Conservation (phyloP, 2,329 filamentous ascomycete species). For the Aphanoascus verrucosus region DNA sequence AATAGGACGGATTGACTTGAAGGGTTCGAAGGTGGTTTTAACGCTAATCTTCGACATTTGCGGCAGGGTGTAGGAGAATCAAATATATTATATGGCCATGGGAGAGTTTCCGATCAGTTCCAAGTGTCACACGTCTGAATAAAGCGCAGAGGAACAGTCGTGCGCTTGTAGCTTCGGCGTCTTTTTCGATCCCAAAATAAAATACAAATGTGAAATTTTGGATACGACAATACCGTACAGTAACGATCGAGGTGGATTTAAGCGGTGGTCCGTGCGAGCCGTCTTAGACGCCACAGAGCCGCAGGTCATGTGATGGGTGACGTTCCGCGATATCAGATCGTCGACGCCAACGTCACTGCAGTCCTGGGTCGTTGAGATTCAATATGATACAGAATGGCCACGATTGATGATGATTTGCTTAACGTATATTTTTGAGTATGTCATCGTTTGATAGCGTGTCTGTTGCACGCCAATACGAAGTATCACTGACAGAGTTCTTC, state of each 20-base stretch:
- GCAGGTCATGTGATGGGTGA: slow-evolving; percentile 1
- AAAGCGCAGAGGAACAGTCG: background rate
- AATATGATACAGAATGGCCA: background rate
- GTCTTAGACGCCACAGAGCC: slow-evolving; percentile 13
- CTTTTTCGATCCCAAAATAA: slow-evolving; percentile 3
- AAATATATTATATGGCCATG: slow-evolving; percentile 1
- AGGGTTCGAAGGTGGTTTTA: slow-evolving; percentile 83
- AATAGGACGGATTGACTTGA: slow-evolving; percentile 76
- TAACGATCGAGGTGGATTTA: slow-evolving; percentile 21
- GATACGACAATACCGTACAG: background rate
- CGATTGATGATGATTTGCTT: background rate
- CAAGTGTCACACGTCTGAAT: background rate
- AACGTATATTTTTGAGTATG: background rate
- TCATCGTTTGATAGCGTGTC: background rate
- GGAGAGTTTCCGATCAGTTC: background rate
- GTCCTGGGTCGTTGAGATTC: background rate
- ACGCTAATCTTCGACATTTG: slow-evolving; percentile 43
- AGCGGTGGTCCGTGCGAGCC: slow-evolving; percentile 25
- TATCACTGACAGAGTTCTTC: background rate
- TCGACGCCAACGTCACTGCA: background rate
- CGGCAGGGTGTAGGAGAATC: background rate
- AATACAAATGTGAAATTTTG: slow-evolving; percentile 7
- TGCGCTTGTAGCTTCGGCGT: background rate
- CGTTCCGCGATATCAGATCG: background rate
- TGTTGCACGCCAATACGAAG: background rate